These are phyloP conservation scores for Paramecium tetraurelia DNA, from an alignment of 73 alveolate species.

Conservation along the genomic window DNA sequence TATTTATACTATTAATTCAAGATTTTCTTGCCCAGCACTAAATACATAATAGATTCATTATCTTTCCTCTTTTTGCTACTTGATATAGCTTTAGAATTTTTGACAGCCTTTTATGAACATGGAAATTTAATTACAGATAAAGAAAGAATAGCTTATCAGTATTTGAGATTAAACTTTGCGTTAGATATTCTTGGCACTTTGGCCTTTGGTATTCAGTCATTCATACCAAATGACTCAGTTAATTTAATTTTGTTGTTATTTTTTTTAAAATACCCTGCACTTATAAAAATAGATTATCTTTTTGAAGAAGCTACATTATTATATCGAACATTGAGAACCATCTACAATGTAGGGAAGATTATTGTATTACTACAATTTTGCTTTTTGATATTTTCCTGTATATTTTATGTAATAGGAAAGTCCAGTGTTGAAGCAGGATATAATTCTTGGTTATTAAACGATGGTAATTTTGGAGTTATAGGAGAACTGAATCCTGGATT, in stretches of 20 bases:
- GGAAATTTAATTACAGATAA: constrained; percentile 45
- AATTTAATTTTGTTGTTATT: not conserved
- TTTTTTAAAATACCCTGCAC: constrained; percentile 30
- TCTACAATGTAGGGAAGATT: constrained; percentile 14
- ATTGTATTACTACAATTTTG: not conserved
- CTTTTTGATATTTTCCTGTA: constrained; percentile 26
- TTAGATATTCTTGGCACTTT: not conserved
- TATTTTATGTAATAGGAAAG: not conserved
- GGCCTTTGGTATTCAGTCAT: not conserved
- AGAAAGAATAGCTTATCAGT: not conserved
- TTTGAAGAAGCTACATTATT: constrained; percentile 47
- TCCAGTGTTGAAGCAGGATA: constrained; percentile 15
- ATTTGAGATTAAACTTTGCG: not conserved
- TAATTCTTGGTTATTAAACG: constrained; percentile 20
- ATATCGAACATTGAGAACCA: constrained; percentile 22
- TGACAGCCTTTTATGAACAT: constrained; percentile 31
- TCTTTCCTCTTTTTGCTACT: not conserved
- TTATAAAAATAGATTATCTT: constrained; percentile 5
- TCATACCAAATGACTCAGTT: not conserved
- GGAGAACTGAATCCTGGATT: not conserved
- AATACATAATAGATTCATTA: not conserved
- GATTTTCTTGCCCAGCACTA: not conserved
- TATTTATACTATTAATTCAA: not conserved
- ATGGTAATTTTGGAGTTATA: constrained; percentile 30
- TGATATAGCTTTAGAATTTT: not conserved